Conservation (phyloP, 2,329 filamentous ascomycete species). For the Calonectria hawksworthii region DNA sequence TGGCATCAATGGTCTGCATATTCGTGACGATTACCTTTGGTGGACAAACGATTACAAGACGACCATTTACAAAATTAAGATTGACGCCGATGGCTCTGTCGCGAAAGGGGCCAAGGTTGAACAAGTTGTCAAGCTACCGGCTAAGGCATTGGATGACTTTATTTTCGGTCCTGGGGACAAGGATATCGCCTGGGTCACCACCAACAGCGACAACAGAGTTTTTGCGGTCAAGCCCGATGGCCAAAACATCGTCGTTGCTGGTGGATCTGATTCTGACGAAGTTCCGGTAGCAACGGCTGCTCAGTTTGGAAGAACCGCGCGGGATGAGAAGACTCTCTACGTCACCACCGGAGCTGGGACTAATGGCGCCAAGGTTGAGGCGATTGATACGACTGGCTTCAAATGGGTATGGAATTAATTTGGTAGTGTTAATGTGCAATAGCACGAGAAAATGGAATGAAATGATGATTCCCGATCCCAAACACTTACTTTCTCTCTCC, state of each 20-base stretch:
- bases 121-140: background rate
- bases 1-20: conserved; percentile 12
- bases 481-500: background rate
- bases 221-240: conserved; percentile 7
- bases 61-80: background rate
- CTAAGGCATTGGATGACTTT: background rate
- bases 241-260: background rate
- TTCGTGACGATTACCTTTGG: conserved; percentile 1
- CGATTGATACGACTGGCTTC: background rate
- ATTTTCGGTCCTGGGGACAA: background rate
- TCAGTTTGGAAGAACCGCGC: background rate
- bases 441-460: no score
- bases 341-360: background rate
- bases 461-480: background rate
- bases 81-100: background rate
- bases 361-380: background rate
- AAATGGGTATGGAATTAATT: background rate
- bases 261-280: background rate
- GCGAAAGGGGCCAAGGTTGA: background rate
- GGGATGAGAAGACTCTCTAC: background rate
- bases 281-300: conserved; percentile 1
- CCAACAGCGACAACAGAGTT: conserved; percentile 9
- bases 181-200: conserved; percentile 1
- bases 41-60: conserved; percentile 7
- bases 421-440: no score